Evolutionary conservation across 768 basidiomycete genomes (phyloP), one percentile per base, ranked within the genome.

Genomic region (Mrakia blollopis): DNA sequence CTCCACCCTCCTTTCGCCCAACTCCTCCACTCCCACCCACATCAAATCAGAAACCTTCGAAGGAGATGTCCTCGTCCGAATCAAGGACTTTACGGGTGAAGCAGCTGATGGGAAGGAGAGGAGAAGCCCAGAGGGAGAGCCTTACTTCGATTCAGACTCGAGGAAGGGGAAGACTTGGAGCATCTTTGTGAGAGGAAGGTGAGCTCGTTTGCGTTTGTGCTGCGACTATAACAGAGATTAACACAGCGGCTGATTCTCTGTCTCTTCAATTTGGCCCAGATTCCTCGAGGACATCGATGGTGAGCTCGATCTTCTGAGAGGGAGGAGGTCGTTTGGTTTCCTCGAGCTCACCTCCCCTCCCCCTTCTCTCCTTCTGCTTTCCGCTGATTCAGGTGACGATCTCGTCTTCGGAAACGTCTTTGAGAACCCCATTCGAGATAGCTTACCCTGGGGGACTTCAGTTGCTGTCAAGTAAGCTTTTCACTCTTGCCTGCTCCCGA

Each of bases 381-480:
- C 39, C 18, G 35, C 28, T 13, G 10, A n/a, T 23, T 18, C 65
- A 68, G 63, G 72, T 9, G 73, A 78, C 54, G 77, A 78, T 57
- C 35, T 78, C 16, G 67, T 78, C 39, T 78, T 78, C 41, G 77
- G 77, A 18, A 78, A 78, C 68, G 54, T 57, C 1, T 78, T 74
- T 28, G 77, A 78, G 30, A 68, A 71, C 18, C 77, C 77, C 37
- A 78, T 78, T 68, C 23, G 68, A 35, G 77, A 78, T 41, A 52
- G 54, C 44, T 54, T 78, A 28, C 77, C 77, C 7, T 78, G 73
- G 73, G 77, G 77, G 5, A 78, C 77, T 21, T 69, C 77, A 23
- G 72, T 78, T 57, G 77, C 73, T 9, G 35, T 74, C 28, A 78
- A 78, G 65, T 68, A n/a, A 18, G 37, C 23, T 50, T 18, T 35